Evolutionary conservation across 805 yeast species (phyloP).

Genomic region (Huiozyma naganishii): DNA sequence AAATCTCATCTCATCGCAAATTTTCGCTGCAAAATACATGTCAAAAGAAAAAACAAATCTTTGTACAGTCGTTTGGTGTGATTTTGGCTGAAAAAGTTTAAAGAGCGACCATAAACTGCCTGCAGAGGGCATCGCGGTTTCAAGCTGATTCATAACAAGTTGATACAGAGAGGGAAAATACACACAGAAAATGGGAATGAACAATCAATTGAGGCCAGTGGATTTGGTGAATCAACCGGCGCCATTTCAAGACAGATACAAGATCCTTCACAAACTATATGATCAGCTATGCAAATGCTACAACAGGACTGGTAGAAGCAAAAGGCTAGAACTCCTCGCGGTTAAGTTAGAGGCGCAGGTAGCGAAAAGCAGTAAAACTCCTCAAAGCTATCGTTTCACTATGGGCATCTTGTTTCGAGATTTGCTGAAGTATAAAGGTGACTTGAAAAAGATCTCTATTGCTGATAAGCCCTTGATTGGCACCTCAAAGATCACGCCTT

Average conservation of each 20-base stretch:
- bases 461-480: slow-evolving; percentile 13
- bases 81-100: no score
- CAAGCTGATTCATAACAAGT: no score
- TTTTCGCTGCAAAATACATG: no score
- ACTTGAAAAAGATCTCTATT: slow-evolving; percentile 15
- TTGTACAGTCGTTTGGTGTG: no score
- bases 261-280: slow-evolving; percentile 20
- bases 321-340: slow-evolving; percentile 13
- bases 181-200: neutral
- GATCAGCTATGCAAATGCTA: slow-evolving; percentile 13
- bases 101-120: no score
- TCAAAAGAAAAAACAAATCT: no score
- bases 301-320: slow-evolving; percentile 3
- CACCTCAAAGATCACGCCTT: neutral
- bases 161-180: no score
- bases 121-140: no score
- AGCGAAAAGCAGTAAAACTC: slow-evolving; percentile 18
- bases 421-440: slow-evolving; percentile 21
- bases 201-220: slow-evolving; percentile 15
- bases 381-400: slow-evolving; percentile 25
- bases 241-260: slow-evolving; percentile 24
- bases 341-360: slow-evolving; percentile 19
- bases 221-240: slow-evolving; percentile 23
- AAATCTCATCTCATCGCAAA: no score
- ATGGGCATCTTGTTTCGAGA: slow-evolving; percentile 25